These are phyloP conservation scores for Glaciozyma martinii DNA, from an alignment of 768 basidiomycete species.

Conservation along the genomic window DNA sequence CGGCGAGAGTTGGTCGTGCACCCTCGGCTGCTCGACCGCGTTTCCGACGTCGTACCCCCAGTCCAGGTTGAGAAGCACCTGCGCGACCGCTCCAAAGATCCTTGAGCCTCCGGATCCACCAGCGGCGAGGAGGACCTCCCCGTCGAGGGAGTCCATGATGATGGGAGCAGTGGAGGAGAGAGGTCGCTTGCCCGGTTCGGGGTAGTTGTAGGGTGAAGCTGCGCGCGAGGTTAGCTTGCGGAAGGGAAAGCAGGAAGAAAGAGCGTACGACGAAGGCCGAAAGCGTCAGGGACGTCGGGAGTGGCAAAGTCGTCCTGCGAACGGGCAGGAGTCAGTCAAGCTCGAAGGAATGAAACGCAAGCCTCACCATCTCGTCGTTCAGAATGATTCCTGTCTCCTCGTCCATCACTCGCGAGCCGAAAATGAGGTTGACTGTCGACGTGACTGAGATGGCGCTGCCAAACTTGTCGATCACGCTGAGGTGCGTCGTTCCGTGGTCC, in stretches of 20 bases:
- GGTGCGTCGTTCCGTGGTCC: constrained; percentile 92
- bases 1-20: constrained; percentile 83
- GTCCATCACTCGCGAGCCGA: constrained; percentile 81
- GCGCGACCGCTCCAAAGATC: constrained; percentile 71
- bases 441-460: constrained; percentile 80
- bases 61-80: constrained; percentile 60
- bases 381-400: constrained; percentile 77
- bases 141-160: constrained; percentile 66
- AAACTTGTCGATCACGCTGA: constrained; percentile 67
- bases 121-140: constrained; percentile 60
- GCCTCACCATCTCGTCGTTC: constrained; percentile 61
- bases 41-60: constrained; percentile 70
- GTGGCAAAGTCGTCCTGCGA: constrained; percentile 61
- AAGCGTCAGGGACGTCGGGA: constrained; percentile 72
- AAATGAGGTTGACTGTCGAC: constrained; percentile 79
- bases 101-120: constrained; percentile 83
- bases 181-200: constrained; percentile 76
- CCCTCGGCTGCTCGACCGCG: constrained; percentile 72
- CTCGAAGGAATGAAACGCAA: not conserved
- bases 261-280: constrained; percentile 67
- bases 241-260: not conserved
- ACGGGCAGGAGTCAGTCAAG: constrained; percentile 40
- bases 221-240: not conserved
- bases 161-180: constrained; percentile 74
- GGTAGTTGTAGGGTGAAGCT: constrained; percentile 57